Percentiles rank a stretch among this genome's conserved stretches.
phyloP scores from a whole-genome alignment of 1,284 basidiomycete species.

The Apiotrichum domesticum region DNA sequence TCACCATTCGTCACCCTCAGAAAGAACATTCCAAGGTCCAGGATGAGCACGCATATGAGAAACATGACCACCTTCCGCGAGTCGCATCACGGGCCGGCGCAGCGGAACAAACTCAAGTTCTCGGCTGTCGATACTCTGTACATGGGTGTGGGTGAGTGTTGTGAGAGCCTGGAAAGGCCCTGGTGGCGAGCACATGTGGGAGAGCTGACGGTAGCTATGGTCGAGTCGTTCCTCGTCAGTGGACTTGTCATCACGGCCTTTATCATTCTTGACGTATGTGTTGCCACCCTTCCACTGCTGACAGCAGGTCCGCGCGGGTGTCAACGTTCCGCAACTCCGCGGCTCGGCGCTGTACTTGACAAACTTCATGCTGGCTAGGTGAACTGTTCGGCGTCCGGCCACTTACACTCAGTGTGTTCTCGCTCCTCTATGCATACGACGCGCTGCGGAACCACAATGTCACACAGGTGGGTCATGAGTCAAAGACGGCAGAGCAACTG shows the following conservation, averaged over 20 bases:
- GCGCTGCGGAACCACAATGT: constrained; percentile 74
- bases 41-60: no score
- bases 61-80: no score
- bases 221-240: constrained; percentile 20
- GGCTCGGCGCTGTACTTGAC: constrained; percentile 66
- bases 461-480: constrained; percentile 20
- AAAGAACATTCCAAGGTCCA: no score
- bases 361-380: constrained; percentile 62
- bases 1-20: no score
- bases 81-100: not conserved
- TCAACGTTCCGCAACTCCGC: not conserved
- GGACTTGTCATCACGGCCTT: constrained; percentile 28
- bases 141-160: not conserved
- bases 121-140: not conserved
- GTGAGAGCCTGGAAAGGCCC: no score
- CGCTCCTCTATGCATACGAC: constrained; percentile 75
- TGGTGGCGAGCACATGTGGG: no score
- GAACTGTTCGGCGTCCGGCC: no score
- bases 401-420: constrained; percentile 61
- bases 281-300: not conserved
- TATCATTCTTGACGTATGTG: constrained; percentile 23
- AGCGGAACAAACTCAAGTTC: not conserved
- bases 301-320: constrained; percentile 1
- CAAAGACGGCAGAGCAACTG: no score
- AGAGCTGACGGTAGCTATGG: constrained; percentile 1